Evolutionary conservation across 129 eudicot genomes (phyloP), one percentile per base, ranked within the genome.

Genomic region (Arctium minus): DNA sequence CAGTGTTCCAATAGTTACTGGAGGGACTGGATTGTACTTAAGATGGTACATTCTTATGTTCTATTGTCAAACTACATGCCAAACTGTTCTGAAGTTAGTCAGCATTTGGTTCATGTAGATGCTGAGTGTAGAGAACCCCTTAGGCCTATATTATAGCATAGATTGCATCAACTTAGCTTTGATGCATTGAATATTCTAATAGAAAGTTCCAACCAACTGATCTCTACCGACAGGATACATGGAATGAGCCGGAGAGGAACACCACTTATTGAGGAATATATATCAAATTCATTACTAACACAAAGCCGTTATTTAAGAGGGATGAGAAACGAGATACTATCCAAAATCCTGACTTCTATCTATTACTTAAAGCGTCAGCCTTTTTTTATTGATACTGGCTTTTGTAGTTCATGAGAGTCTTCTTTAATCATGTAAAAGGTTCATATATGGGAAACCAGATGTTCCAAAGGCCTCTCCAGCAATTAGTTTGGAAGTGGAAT

Each of bases 381-480:
- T 77, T 32, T 68, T 40, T 76, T 5, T 60, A 10, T 50, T 40
- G 44, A 33, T 8, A 17, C 74, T 32, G 31, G 53, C 39, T 53
- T 75, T 22, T 72, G 33, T 67, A 40, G 64, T 72, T 33, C 74
- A 76, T 36, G 69, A 38, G 15, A 2, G 42, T 18, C 18, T 60
- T 71, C 0, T 69, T 89, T 72, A 60, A 42, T 78, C 42, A n/a
- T 79, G 22, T 81, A 6, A 62, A 75, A 96, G 99, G 99, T 96
- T 88, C 73, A 86, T 91, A 75, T 96, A 96, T 83, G 99, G 99
- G 81, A 96, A 93, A 89, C 99, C 99, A 81, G 95, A 93, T 93
- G 98, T 96, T 78, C 99, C 99, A 73, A 91, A 88, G 86, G 92
- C 98, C 36, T 87, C 99, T 80, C 86, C 76, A 6, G 93, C 91